Conservation (phyloP, 129 eudicot genomes). For the Tagetes erecta region DNA sequence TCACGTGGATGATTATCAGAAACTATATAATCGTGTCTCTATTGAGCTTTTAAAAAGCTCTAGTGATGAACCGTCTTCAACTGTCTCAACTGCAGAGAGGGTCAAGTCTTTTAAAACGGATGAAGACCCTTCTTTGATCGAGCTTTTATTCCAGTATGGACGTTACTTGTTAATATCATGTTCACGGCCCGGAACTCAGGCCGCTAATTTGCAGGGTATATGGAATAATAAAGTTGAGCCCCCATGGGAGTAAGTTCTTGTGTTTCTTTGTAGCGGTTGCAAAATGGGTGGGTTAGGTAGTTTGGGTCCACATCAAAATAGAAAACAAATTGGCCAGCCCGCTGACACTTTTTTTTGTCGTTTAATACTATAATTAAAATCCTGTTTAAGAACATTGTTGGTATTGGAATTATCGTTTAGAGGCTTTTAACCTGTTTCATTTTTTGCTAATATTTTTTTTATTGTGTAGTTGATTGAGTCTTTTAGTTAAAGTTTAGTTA, state of each 20-base stretch:
- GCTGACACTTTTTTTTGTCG: not conserved
- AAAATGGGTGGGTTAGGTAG: not conserved
- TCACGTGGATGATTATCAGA: constrained; percentile 78
- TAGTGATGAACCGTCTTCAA: constrained; percentile 18
- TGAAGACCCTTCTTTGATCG: constrained; percentile 86
- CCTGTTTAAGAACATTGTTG: not conserved
- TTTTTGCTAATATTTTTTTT: not conserved
- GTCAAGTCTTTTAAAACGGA: constrained; percentile 59
- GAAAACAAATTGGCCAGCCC: not conserved
- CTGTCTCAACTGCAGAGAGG: constrained; percentile 64
- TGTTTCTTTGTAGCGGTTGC: not conserved
- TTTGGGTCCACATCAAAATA: not conserved
- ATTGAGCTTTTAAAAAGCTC: constrained; percentile 65
- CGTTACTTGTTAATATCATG: constrained; percentile 78
- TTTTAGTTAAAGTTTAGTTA: not conserved
- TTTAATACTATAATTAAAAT: not conserved
- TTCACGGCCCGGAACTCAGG: constrained; percentile 82
- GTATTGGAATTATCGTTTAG: not conserved
- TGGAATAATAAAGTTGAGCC: constrained; percentile 78
- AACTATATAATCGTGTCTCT: constrained; percentile 76
- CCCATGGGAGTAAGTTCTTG: constrained; percentile 77
- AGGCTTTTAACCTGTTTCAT: not conserved
- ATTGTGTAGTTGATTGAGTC: not conserved
- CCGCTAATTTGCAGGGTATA: constrained; percentile 85
- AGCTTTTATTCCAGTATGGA: constrained; percentile 88